Conservation (phyloP, 371 early-diverging fungal species). For the Basidiobolus meristosporus region DNA sequence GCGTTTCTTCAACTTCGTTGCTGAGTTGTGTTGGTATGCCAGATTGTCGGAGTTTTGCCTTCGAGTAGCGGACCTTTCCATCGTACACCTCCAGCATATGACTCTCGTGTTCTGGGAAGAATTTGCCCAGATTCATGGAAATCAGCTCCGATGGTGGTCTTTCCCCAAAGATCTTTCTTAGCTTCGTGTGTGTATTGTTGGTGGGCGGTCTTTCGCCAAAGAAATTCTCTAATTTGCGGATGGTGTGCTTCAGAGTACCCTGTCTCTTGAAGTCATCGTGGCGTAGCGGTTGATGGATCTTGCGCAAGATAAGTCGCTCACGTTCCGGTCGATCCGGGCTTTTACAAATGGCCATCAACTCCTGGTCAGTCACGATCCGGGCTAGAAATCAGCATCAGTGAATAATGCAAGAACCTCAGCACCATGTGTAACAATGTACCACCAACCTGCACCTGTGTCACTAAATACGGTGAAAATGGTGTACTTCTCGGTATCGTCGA, state of each 20-base stretch:
- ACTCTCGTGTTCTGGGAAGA: conserved; percentile 48
- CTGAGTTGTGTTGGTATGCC: conserved; percentile 6
- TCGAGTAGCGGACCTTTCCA: conserved; percentile 9
- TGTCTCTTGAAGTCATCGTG: conserved; percentile 33
- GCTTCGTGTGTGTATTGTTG: neutral
- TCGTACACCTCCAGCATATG: conserved; percentile 8
- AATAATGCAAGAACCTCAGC: neutral
- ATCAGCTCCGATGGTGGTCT: conserved; percentile 86
- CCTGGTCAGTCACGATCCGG: conserved; percentile 43
- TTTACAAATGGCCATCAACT: conserved; percentile 46
- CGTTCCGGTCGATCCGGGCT: conserved; percentile 42
- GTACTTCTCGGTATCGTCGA: conserved; percentile 29
- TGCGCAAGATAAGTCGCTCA: conserved; percentile 53
- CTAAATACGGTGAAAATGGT: conserved; percentile 38
- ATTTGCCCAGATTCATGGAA: conserved; percentile 64
- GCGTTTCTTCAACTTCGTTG: conserved; percentile 8
- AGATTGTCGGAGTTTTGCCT: conserved; percentile 7
- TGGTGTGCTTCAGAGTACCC: conserved; percentile 14
- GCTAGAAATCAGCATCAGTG: neutral
- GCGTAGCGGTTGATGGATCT: conserved; percentile 41
- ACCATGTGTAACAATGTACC: neutral
- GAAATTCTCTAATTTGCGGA: conserved; percentile 2
- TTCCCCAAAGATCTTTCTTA: conserved; percentile 61
- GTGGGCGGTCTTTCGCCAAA: conserved; percentile 1
- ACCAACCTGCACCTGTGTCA: conserved; percentile 17